These are phyloP conservation scores for Nakazawaea pomicola DNA, from an alignment of 805 yeast species.

Conservation along the genomic window DNA sequence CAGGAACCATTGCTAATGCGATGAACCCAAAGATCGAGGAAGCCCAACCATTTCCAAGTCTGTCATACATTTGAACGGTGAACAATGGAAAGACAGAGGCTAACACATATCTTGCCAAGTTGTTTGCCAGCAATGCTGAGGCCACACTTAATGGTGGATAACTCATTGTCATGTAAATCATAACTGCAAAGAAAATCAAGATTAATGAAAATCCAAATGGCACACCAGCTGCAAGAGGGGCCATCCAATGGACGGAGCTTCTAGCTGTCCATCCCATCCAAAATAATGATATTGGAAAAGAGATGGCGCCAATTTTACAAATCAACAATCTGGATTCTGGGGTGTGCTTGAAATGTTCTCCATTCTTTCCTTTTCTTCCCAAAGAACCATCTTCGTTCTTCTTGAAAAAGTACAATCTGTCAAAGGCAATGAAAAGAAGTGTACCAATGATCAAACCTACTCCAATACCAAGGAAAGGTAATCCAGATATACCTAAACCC, in stretches of 20 bases:
- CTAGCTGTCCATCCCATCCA: conserved; percentile 82
- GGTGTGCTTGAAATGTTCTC: conserved; percentile 46
- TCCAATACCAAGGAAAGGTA: conserved; percentile 70
- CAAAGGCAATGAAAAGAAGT: conserved; percentile 42
- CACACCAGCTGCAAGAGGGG: conserved; percentile 70
- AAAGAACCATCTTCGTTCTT: conserved; percentile 58
- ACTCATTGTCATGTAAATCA: conserved; percentile 63
- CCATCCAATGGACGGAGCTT: conserved; percentile 64
- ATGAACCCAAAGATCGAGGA: conserved; percentile 60
- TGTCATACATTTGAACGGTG: conserved; percentile 76
- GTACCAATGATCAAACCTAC: conserved; percentile 60
- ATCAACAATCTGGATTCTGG: conserved; percentile 60
- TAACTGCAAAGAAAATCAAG: conserved; percentile 63
- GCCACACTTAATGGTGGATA: conserved; percentile 78
- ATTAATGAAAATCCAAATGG: conserved; percentile 75
- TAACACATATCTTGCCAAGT: conserved; percentile 65
- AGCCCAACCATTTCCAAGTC: conserved; percentile 77
- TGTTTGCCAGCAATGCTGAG: conserved; percentile 87
- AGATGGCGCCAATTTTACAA: conserved; percentile 63
- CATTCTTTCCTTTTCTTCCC: conserved; percentile 49
- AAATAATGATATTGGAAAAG: conserved; percentile 63
- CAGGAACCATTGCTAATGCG: conserved; percentile 65
- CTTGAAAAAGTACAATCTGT: conserved; percentile 45
- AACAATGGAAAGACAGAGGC: conserved; percentile 84
- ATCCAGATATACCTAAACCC: conserved; percentile 58